phyloP scores from a whole-genome alignment of 2,329 filamentous ascomycete species.

The Chaetomium olivaceum region DNA sequence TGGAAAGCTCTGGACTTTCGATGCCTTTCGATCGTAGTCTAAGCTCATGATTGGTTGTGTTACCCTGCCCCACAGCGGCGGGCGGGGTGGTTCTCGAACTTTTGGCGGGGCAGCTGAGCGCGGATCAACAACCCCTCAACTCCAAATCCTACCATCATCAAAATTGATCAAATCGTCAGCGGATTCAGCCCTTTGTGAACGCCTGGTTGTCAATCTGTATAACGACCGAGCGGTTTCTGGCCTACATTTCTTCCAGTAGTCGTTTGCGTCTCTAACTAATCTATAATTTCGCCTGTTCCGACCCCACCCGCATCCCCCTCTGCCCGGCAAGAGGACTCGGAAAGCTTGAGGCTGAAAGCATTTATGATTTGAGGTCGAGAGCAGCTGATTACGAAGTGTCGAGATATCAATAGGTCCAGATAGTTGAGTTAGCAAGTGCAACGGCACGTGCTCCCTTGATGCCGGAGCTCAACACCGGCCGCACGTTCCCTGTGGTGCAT shows the following conservation, averaged over 20 bases:
- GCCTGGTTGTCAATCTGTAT: background rate
- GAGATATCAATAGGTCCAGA: too few species aligned
- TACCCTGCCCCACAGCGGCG: slow-evolving; percentile 26
- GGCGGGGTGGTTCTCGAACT: slow-evolving; percentile 12
- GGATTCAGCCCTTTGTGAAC: background rate
- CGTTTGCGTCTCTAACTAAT: background rate
- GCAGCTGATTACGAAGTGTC: too few species aligned
- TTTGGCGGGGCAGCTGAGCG: slow-evolving; percentile 11
- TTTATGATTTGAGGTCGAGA: too few species aligned
- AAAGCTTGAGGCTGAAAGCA: too few species aligned
- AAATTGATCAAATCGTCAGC: background rate
- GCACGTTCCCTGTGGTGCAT: too few species aligned
- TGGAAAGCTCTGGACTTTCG: slow-evolving; percentile 35
- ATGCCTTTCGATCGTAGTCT: slow-evolving; percentile 34
- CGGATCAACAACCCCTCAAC: slow-evolving; percentile 17
- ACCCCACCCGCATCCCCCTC: too few species aligned
- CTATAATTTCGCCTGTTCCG: background rate
- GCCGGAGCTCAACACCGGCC: too few species aligned
- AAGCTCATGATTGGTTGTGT: slow-evolving; percentile 29
- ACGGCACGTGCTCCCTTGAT: too few species aligned
- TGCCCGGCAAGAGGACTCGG: too few species aligned
- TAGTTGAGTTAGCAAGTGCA: too few species aligned
- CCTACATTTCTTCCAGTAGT: background rate
- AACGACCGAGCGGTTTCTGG: background rate
- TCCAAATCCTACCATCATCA: slow-evolving; percentile 13